phyloP scores from a whole-genome alignment of 495 filamentous ascomycete genomes.

The Hypoxylon lienhwacheense region DNA sequence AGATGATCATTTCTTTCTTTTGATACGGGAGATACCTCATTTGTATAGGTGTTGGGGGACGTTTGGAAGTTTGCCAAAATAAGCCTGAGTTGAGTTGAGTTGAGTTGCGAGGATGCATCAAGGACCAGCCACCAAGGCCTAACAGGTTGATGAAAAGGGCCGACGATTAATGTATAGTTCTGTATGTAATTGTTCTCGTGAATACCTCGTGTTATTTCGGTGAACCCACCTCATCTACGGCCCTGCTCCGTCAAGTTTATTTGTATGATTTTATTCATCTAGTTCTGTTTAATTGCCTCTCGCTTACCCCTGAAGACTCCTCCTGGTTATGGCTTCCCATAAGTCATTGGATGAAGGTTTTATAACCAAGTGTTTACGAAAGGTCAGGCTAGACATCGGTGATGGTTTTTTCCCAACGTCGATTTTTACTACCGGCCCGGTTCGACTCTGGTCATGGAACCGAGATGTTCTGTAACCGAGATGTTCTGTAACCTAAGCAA shows the following conservation, averaged over 20 bases:
- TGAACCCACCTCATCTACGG: slow-evolving; percentile 4
- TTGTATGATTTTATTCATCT: too few relatives aligned
- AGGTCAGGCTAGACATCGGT: too few relatives aligned
- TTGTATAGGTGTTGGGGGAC: slow-evolving; percentile 26
- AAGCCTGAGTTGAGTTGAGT: slow-evolving; percentile 15
- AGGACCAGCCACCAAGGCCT: slow-evolving; percentile 16
- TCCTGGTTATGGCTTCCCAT: too few relatives aligned
- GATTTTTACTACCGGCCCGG: too few relatives aligned
- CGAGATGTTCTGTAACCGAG: too few relatives aligned
- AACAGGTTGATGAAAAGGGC: slow-evolving; percentile 18
- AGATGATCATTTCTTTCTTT: slow-evolving; percentile 29
- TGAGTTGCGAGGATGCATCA: slow-evolving; percentile 8
- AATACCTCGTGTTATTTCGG: slow-evolving; percentile 27
- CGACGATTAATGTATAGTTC: slow-evolving; percentile 42
- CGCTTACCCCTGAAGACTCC: too few relatives aligned
- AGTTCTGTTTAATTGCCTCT: too few relatives aligned
- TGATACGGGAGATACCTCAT: slow-evolving; percentile 28
- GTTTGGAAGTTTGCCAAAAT: slow-evolving; percentile 27
- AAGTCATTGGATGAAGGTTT: too few relatives aligned
- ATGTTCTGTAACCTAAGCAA: too few relatives aligned
- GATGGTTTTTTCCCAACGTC: too few relatives aligned
- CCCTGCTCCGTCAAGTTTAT: not conserved
- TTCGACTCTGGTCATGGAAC: too few relatives aligned
- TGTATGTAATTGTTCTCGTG: slow-evolving; percentile 37
- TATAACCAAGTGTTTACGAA: too few relatives aligned